phyloP scores from a whole-genome alignment of 2,329 filamentous ascomycete genomes.

The Dryadomyces sulphureus region DNA sequence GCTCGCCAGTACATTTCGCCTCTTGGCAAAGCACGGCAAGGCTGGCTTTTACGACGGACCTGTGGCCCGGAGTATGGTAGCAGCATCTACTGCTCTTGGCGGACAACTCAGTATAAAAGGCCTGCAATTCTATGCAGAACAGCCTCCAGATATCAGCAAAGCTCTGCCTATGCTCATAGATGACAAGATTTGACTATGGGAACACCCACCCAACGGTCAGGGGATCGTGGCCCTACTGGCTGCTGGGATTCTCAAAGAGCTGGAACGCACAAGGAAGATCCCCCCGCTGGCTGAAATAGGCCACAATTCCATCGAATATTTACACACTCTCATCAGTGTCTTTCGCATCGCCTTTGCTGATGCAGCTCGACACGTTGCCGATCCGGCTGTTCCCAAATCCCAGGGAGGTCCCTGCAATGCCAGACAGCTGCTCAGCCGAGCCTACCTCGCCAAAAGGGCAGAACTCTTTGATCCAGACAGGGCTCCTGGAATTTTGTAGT shows the following conservation, averaged over 20 bases:
- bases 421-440: slow-evolving; percentile 41
- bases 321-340: slow-evolving; percentile 78
- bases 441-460: slow-evolving; percentile 58
- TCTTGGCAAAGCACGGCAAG: slow-evolving; percentile 64
- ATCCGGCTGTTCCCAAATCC: slow-evolving; percentile 51
- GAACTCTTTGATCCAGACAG: slow-evolving; percentile 41
- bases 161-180: slow-evolving; percentile 62
- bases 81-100: slow-evolving; percentile 58
- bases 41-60: slow-evolving; percentile 76
- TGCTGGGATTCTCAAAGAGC: slow-evolving; percentile 71
- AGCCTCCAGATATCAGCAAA: slow-evolving; percentile 18
- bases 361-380: slow-evolving; percentile 74
- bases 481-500: slow-evolving; percentile 28
- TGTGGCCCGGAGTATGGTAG: slow-evolving; percentile 65
- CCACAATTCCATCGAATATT: slow-evolving; percentile 64
- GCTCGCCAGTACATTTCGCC: slow-evolving; percentile 63
- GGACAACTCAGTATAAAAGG: slow-evolving; percentile 68
- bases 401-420: slow-evolving; percentile 32
- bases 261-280: slow-evolving; percentile 63
- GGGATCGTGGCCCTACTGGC: slow-evolving; percentile 90
- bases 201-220: slow-evolving; percentile 90
- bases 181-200: slow-evolving; percentile 70
- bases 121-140: slow-evolving; percentile 52
- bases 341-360: slow-evolving; percentile 83
- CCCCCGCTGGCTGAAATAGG: slow-evolving; percentile 50